A percentile compares a stretch with the other conserved stretches of the same genome.
phyloP scores from a whole-genome alignment of 176 grass and related monocot species.

The Hordeum vulgare region DNA sequence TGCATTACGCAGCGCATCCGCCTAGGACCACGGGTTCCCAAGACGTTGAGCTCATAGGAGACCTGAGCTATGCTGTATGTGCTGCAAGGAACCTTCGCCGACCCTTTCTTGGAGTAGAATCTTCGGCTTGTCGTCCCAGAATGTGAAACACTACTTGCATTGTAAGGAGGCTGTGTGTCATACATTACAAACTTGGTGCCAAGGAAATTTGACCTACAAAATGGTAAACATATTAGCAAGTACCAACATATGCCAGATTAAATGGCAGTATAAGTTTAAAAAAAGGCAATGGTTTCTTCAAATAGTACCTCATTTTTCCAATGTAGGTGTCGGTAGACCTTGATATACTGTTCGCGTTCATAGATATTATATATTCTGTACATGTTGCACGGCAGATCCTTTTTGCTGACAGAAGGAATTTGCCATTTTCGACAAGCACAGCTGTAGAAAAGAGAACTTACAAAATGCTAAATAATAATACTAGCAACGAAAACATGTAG shows the following conservation, averaged over 20 bases:
- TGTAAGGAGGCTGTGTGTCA: conserved; percentile 48
- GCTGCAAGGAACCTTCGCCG: conserved; percentile 35
- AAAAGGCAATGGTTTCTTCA: neutral
- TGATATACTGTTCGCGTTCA: conserved; percentile 50
- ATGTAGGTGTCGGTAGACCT: conserved; percentile 61
- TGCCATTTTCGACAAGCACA: conserved; percentile 71
- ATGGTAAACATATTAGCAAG: conserved; percentile 11
- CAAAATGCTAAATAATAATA: conserved; percentile 15
- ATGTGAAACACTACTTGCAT: conserved; percentile 19
- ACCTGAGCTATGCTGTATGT: conserved; percentile 62
- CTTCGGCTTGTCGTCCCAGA: conserved; percentile 47
- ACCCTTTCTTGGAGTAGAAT: conserved; percentile 57
- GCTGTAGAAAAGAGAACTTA: conserved; percentile 34
- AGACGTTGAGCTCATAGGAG: conserved; percentile 70
- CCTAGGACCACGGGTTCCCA: conserved; percentile 87
- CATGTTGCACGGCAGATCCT: conserved; percentile 55
- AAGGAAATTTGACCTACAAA: conserved; percentile 75
- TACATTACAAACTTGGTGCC: conserved; percentile 84
- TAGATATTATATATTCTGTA: conserved; percentile 83
- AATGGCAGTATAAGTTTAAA: conserved; percentile 15
- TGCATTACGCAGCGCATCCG: conserved; percentile 82
- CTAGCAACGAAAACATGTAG: neutral
- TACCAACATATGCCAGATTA: conserved; percentile 6
- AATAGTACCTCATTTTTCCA: conserved; percentile 75
- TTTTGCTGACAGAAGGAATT: conserved; percentile 92